Evolutionary conservation across 441 rosid species (phyloP), one percentile per base, ranked within the genome.

Genomic region (Gossypium laxum): DNA sequence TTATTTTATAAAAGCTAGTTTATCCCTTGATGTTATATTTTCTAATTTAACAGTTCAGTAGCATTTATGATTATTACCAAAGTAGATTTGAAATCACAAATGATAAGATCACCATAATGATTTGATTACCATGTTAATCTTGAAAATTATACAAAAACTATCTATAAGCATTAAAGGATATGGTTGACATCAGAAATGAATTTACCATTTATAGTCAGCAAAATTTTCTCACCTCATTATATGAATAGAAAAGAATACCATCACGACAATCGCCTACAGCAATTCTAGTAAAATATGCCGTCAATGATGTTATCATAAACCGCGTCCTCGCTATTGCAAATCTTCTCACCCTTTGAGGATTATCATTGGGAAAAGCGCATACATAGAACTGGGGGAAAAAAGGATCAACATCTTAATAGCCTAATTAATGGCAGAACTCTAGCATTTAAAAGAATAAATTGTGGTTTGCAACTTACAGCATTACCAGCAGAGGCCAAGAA

Each of bases 261-360:
- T 94, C 99, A 63, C 99, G 98, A 80, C 98, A 94, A 81, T 94
- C 96, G 63, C 99, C 98, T 76, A 94, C 98, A 14, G 86, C 98
- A 75, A 94, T 94, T 81, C 99, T 87, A 72, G 91, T 87, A 71
- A 77, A 81, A 82, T 89, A 78, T 43, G 97, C 80, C 14, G 94
- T 86, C 82, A 94, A 85, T 48, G 89, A 86, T 51, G 79, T 86
- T 74, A 94, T 85, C 87, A 89, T 89, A 78, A 90, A 94, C 66
- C 99, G 97, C 41, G 98, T 90, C 87, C 93, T 90, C 78, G 89
- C 94, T 15, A 76, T 76, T 10, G 94, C 94, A 75, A 86, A 72
- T 84, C 80, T 88, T 83, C 82, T 92, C 82, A 90, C 85, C 77
- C 83, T 90, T 73, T 82, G 89, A 63, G 89, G 91, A 75, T 82